Percentiles rank a stretch among this genome's conserved stretches.
These are phyloP conservation scores for Syncephalis plumigaleata DNA, from an alignment of 371 early-diverging fungal genomes.

Conservation along the genomic window DNA sequence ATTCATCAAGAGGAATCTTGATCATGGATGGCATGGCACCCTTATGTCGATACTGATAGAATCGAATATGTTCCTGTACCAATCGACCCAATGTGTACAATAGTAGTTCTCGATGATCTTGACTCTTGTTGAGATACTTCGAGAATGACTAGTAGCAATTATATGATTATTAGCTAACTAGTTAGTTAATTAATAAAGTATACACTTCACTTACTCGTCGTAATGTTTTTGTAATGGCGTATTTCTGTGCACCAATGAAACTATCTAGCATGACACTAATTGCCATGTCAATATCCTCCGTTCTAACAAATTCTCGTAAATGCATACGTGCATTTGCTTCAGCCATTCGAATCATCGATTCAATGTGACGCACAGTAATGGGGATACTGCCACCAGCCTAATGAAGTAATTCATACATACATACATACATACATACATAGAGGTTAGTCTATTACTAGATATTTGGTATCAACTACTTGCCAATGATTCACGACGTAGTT, in stretches of 20 bases:
- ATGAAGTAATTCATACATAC: constrained; percentile 7
- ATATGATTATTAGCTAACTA: neutral
- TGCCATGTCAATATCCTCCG: constrained; percentile 92
- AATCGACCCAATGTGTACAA: constrained; percentile 53
- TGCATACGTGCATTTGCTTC: constrained; percentile 98
- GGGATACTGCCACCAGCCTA: constrained; percentile 69
- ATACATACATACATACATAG: neutral
- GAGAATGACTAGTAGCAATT: constrained; percentile 45
- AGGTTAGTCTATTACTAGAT: too few relatives aligned
- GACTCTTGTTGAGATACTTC: constrained; percentile 60
- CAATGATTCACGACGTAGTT: constrained; percentile 82
- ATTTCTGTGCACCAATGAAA: constrained; percentile 95
- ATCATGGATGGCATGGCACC: neutral
- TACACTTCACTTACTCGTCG: constrained; percentile 17
- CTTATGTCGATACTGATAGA: neutral
- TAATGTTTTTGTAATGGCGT: constrained; percentile 73
- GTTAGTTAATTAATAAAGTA: neutral
- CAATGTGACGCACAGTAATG: constrained; percentile 98
- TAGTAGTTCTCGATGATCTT: constrained; percentile 68
- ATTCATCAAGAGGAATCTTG: neutral
- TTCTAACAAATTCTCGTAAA: constrained; percentile 79
- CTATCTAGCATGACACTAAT: constrained; percentile 86
- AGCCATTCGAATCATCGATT: constrained; percentile 94
- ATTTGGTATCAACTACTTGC: neutral
- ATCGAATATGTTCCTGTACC: constrained; percentile 36